phyloP scores from a whole-genome alignment of 306 rosid genomes.

The Dicorynia guianensis region DNA sequence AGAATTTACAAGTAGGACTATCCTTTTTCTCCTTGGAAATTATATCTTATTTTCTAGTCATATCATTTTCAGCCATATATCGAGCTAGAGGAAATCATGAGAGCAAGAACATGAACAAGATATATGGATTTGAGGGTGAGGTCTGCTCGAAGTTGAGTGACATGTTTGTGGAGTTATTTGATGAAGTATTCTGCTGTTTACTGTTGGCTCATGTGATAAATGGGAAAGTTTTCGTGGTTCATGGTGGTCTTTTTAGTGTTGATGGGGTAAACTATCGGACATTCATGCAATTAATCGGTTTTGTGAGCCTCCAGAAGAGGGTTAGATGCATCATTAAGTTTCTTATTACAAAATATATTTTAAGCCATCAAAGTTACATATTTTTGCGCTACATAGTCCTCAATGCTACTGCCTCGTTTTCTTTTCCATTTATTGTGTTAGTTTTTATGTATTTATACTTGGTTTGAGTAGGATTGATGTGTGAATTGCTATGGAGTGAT shows the following conservation, averaged over 20 bases:
- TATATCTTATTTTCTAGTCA: slow-evolving; percentile 27
- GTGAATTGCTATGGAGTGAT: slow-evolving; percentile 98
- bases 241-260: slow-evolving; percentile 98
- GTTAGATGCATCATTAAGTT: slow-evolving; percentile 49
- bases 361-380: slow-evolving; percentile 2
- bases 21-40: not conserved
- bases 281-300: slow-evolving; percentile 89
- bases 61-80: slow-evolving; percentile 76
- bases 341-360: slow-evolving; percentile 14
- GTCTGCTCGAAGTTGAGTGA: slow-evolving; percentile 89
- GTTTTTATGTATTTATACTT: slow-evolving; percentile 29
- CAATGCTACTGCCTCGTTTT: not conserved
- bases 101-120: slow-evolving; percentile 99
- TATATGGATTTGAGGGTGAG: slow-evolving; percentile 99
- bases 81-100: slow-evolving; percentile 98
- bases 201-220: slow-evolving; percentile 95
- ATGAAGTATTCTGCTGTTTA: slow-evolving; percentile 92
- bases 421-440: not conserved
- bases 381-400: slow-evolving; percentile 12
- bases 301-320: slow-evolving; percentile 99
- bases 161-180: slow-evolving; percentile 91
- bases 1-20: not conserved
- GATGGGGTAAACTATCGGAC: slow-evolving; percentile 94
- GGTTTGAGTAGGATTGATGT: slow-evolving; percentile 82
- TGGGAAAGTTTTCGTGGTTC: slow-evolving; percentile 85